Evolutionary conservation across 1,139 yeast genomes (phyloP).

Genomic region (Yarrowia galli): DNA sequence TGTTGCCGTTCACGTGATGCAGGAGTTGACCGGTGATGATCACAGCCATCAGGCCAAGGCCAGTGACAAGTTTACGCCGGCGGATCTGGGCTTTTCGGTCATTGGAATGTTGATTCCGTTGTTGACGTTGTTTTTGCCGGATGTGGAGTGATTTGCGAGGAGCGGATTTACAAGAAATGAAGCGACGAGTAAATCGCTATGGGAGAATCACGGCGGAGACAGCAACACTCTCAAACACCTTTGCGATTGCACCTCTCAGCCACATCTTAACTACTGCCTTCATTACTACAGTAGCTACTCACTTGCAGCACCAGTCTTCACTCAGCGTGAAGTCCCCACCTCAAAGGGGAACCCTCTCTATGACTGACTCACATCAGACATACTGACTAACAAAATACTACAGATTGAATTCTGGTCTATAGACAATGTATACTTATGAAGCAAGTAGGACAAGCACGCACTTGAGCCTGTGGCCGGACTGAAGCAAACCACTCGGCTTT

Average conservation of each 20-base stretch:
- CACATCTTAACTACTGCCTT: no score
- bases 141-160: constrained; percentile 41
- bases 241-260: no score
- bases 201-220: no score
- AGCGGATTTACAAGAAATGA: not conserved
- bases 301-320: no score
- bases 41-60: constrained; percentile 44
- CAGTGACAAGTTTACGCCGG: constrained; percentile 36
- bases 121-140: constrained; percentile 49
- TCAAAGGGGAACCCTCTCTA: no score
- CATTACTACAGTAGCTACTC: no score
- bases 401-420: constrained; percentile 15
- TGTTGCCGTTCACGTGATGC: constrained; percentile 70
- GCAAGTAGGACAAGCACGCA: not conserved
- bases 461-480: no score
- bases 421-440: not conserved
- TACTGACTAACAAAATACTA: constrained; percentile 14
- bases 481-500: no score
- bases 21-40: constrained; percentile 49
- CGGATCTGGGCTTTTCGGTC: constrained; percentile 44
- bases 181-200: not conserved
- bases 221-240: no score
- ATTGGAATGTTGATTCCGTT: constrained; percentile 51
- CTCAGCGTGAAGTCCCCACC: no score
- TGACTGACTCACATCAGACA: not conserved